A percentile compares a stretch with the other conserved stretches of the same genome.
Conservation (phyloP, 805 yeast genomes). For the Ogataea chonburiensis region DNA sequence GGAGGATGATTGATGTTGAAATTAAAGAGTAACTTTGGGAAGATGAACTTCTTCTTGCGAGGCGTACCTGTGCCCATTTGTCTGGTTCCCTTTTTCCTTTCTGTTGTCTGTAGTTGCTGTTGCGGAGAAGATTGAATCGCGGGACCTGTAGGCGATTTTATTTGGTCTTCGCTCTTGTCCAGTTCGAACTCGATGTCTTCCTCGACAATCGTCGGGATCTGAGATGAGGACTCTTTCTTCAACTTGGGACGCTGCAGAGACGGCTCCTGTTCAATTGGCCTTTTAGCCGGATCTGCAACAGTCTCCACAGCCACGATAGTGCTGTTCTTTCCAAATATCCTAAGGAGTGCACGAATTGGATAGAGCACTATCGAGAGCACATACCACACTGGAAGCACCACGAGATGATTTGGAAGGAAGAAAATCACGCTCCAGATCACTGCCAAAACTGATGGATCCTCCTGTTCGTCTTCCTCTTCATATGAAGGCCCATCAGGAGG, state of each 20-base stretch:
- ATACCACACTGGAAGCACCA: slow-evolving; percentile 51
- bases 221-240: slow-evolving; percentile 10
- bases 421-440: slow-evolving; percentile 34
- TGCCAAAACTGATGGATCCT: slow-evolving; percentile 17
- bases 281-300: background rate
- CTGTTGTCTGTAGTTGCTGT: slow-evolving; percentile 5
- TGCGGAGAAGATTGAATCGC: slow-evolving; percentile 6
- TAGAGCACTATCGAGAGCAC: slow-evolving; percentile 52
- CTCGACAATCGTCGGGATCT: slow-evolving; percentile 32
- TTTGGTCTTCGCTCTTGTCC: slow-evolving; percentile 32
- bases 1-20: slow-evolving; percentile 35
- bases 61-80: slow-evolving; percentile 8
- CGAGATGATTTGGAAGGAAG: slow-evolving; percentile 48
- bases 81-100: slow-evolving; percentile 1
- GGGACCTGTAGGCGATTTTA: slow-evolving; percentile 35
- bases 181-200: slow-evolving; percentile 37
- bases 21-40: slow-evolving; percentile 36
- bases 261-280: background rate
- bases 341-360: slow-evolving; percentile 46
- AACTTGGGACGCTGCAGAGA: slow-evolving; percentile 1
- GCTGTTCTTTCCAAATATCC: background rate
- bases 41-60: slow-evolving; percentile 31
- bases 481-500: slow-evolving; percentile 1
- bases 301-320: background rate
- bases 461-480: slow-evolving; percentile 5